Base-by-base conservation (phyloP, 495 filamentous ascomycete genomes). In the Hypoxylon fuscum region DNA sequence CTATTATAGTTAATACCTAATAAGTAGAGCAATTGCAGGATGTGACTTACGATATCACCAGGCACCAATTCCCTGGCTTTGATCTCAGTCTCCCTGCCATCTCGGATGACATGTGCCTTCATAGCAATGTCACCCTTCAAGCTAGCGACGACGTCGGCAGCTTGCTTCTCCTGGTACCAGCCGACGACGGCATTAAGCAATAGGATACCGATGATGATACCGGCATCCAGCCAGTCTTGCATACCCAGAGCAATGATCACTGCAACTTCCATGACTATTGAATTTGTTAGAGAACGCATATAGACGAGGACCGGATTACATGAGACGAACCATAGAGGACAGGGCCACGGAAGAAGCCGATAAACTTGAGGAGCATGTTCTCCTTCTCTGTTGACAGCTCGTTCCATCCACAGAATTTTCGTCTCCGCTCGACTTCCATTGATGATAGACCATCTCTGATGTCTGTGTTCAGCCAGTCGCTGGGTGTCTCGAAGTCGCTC, bases 131-230 rank as follows among this genome's bases (percentile, higher is more conserved):
- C 89, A 81, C 89, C 89, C 79, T 91, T 91, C 31, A 92, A 77
- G 52, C 78, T 83, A 51, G 89, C 88, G 59, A 92, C 89, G 70
- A 92, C 88, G 73, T 92, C 89, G 66, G 89, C 89, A 63, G 89
- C 89, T 76, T 91, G 88, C 79, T 91, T 91, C 74, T 92, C 89
- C 75, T 92, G 89, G 75, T 91, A 92, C 89, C 89, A 92, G 81
- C 88, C 89, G 72, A 91, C 89, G 45, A 78, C 65, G 44, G 89
- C 89, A 79, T 92, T 92, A 57, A 92, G 85, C 64, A 90, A 70
- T 21, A 92, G 71, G 61, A 92, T 91, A 75, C 86, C 89, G 54
- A 90, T 88, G 72, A 92, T 91, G 59, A 92, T 88, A 80, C 89
- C 89, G 45, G 90, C 88, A 70, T 91, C 89, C 54, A 92, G 79